phyloP scores from a whole-genome alignment of 2,329 filamentous ascomycete genomes.

The Colletotrichum acutatum region DNA sequence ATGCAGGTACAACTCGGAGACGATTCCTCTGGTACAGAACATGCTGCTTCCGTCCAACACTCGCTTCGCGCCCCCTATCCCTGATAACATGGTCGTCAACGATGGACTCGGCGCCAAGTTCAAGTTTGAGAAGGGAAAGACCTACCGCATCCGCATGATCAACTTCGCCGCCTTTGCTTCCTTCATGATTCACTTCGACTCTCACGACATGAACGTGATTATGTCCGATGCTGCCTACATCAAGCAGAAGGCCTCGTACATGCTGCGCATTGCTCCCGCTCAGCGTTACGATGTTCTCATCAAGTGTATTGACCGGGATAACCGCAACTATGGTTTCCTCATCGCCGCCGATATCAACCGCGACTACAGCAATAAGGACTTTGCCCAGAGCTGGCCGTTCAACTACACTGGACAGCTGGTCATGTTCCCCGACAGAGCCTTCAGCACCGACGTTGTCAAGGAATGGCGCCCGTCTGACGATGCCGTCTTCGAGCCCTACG shows the following conservation, averaged over 20 bases:
- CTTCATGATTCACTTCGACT: slow-evolving; percentile 56
- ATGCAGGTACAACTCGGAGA: slow-evolving; percentile 55
- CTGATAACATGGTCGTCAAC: slow-evolving; percentile 54
- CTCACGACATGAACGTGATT: slow-evolving; percentile 57
- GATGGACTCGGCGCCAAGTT: slow-evolving; percentile 52
- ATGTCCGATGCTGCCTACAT: slow-evolving; percentile 56
- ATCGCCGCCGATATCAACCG: slow-evolving; percentile 56
- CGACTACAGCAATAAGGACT: slow-evolving; percentile 47
- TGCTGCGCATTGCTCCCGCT: slow-evolving; percentile 54
- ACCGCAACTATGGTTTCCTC: slow-evolving; percentile 56
- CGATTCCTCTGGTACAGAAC: slow-evolving; percentile 47
- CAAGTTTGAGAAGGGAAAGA: slow-evolving; percentile 53
- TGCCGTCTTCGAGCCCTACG: slow-evolving; percentile 65
- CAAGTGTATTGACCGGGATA: slow-evolving; percentile 50
- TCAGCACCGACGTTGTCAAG: slow-evolving; percentile 45
- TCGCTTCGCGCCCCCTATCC: slow-evolving; percentile 52
- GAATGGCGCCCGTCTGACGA: slow-evolving; percentile 70
- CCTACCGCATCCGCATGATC: slow-evolving; percentile 59
- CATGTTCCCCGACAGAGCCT: slow-evolving; percentile 45
- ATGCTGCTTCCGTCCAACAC: slow-evolving; percentile 56
- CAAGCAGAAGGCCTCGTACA: slow-evolving; percentile 46
- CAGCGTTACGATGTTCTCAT: slow-evolving; percentile 61
- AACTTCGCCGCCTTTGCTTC: slow-evolving; percentile 56
- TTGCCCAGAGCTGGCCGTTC: slow-evolving; percentile 43
- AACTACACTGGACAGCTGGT: slow-evolving; percentile 59